Conservation (phyloP, 2,329 filamentous ascomycete genomes). For the Albophoma yamanashiensis region DNA sequence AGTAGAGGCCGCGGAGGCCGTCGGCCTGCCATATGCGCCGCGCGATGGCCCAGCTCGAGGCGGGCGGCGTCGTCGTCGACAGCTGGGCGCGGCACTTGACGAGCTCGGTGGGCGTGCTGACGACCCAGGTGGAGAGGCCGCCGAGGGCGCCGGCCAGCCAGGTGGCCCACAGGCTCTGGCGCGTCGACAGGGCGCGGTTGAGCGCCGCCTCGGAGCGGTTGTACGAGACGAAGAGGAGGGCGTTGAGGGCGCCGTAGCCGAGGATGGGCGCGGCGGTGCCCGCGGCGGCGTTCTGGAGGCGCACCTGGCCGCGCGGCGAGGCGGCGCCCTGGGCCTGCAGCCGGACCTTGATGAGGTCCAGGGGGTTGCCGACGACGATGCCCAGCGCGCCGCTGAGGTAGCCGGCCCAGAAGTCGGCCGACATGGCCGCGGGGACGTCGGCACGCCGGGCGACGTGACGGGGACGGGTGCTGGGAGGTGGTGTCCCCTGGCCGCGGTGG, state of each 20-base stretch:
- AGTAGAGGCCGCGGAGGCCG: conserved; percentile 64
- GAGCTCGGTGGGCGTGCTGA: conserved; percentile 82
- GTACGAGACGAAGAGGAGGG: conserved; percentile 81
- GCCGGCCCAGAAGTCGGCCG: conserved; percentile 87
- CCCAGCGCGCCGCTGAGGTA: conserved; percentile 79
- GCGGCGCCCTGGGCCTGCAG: conserved; percentile 51
- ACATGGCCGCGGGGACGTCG: conserved; percentile 48
- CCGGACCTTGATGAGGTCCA: conserved; percentile 55
- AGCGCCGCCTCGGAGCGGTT: conserved; percentile 68
- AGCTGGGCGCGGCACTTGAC: conserved; percentile 84
- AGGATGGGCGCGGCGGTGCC: conserved; percentile 79
- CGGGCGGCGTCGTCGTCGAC: conserved; percentile 17
- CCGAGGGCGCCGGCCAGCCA: conserved; percentile 74
- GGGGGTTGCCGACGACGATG: conserved; percentile 80
- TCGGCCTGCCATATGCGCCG: conserved; percentile 44
- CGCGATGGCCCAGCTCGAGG: conserved; percentile 54
- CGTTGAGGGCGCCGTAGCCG: conserved; percentile 85
- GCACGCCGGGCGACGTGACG: background rate
- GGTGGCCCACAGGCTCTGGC: conserved; percentile 49
- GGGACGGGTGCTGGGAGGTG: too few species aligned
- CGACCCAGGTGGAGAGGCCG: conserved; percentile 73
- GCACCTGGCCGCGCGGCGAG: background rate
- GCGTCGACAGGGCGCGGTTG: conserved; percentile 21
- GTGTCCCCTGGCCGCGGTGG: too few species aligned
- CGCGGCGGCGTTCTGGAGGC: conserved; percentile 31